These are phyloP conservation scores for Mycosphaerella sp. DNA, from an alignment of 2,329 filamentous ascomycete genomes.

Conservation along the genomic window DNA sequence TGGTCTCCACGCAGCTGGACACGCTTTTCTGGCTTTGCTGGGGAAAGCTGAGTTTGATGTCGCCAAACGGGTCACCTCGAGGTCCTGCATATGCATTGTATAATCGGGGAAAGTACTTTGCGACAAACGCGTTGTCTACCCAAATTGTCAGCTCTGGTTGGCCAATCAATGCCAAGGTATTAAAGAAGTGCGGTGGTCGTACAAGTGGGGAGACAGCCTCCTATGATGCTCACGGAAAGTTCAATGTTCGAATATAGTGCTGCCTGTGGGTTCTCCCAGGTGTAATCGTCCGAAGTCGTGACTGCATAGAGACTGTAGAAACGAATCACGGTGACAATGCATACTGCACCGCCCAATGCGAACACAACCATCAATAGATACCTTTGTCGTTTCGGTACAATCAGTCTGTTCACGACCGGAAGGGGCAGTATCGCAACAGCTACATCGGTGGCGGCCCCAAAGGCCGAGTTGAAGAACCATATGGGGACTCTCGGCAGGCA, in stretches of 20 bases:
- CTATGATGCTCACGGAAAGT: neutral
- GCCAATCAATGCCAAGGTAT: neutral
- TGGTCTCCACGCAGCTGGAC: neutral
- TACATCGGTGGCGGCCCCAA: conserved; percentile 26
- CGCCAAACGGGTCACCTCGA: neutral
- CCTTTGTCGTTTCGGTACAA: conserved; percentile 26
- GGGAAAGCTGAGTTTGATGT: neutral
- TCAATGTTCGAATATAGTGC: neutral
- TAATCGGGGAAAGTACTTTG: conserved; percentile 1
- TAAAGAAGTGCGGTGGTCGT: neutral
- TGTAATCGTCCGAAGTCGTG: neutral
- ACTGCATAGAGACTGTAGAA: neutral
- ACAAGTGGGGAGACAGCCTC: neutral
- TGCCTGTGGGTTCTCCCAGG: conserved; percentile 1
- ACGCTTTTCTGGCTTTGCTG: neutral
- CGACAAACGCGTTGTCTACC: neutral
- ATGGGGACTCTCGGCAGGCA: neutral
- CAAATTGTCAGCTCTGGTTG: neutral
- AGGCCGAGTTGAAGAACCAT: conserved; percentile 4
- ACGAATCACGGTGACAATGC: neutral
- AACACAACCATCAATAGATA: conserved; percentile 21
- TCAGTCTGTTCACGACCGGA: conserved; percentile 25
- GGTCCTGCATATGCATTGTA: neutral
- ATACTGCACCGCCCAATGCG: neutral
- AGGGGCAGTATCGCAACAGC: conserved; percentile 29